phyloP scores from a whole-genome alignment of 768 basidiomycete genomes.

The Gyrodon lividus region DNA sequence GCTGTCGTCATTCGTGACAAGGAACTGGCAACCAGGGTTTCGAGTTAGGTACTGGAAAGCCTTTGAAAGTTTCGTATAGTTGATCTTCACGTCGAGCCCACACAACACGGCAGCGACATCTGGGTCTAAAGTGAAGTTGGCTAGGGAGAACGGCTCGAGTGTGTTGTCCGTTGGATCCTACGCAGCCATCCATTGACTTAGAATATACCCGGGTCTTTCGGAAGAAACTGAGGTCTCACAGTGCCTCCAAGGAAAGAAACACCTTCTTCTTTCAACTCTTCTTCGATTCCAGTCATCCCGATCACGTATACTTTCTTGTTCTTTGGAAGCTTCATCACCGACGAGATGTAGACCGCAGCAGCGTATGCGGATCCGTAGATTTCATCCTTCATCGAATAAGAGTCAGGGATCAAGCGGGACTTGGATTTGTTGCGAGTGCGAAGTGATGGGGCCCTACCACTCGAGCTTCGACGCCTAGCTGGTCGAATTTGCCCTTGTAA shows the following conservation, averaged over 20 bases:
- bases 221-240: conserved; percentile 42
- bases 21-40: conserved; percentile 78
- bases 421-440: neutral
- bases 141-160: conserved; percentile 64
- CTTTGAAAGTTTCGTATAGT: conserved; percentile 93
- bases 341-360: conserved; percentile 80
- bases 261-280: conserved; percentile 89
- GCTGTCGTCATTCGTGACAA: conserved; percentile 91
- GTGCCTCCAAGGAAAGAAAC: conserved; percentile 80
- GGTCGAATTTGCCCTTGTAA: conserved; percentile 91
- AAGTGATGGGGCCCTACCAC: conserved; percentile 55
- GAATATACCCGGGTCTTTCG: neutral
- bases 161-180: conserved; percentile 87
- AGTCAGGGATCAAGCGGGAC: neutral
- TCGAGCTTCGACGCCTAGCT: conserved; percentile 79
- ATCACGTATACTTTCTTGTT: conserved; percentile 96
- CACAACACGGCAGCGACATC: conserved; percentile 91
- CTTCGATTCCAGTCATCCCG: conserved; percentile 87
- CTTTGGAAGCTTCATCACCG: conserved; percentile 84
- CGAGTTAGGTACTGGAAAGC: conserved; percentile 86
- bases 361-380: conserved; percentile 95
- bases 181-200: neutral
- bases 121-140: conserved; percentile 71
- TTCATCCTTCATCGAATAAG: conserved; percentile 66
- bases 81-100: conserved; percentile 82